phyloP scores from a whole-genome alignment of 768 basidiomycete species.

The Mycena pura region DNA sequence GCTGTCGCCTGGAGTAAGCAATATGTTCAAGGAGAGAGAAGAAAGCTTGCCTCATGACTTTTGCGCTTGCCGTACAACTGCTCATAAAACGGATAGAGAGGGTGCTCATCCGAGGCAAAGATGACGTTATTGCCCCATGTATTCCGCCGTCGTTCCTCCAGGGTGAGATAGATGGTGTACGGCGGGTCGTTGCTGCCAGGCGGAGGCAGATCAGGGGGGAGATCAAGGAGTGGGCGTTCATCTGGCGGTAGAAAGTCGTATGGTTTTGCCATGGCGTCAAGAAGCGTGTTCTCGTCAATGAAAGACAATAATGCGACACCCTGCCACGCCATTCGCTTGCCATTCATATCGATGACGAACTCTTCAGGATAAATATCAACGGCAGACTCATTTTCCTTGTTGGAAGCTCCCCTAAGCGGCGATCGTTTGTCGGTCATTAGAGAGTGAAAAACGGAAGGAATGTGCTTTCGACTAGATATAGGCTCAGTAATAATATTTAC shows the following conservation, averaged over 20 bases:
- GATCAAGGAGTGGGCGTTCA: conserved; percentile 13
- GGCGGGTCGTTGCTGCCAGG: conserved; percentile 14
- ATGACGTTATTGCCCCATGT: conserved; percentile 83
- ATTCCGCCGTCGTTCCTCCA: conserved; percentile 87
- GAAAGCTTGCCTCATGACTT: conserved; percentile 67
- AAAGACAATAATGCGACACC: conserved; percentile 96
- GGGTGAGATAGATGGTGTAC: conserved; percentile 55
- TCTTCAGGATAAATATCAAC: conserved; percentile 82
- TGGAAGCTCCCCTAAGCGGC: conserved; percentile 35
- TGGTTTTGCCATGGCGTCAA: conserved; percentile 75
- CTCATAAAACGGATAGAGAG: conserved; percentile 87
- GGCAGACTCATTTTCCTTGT: conserved; percentile 53
- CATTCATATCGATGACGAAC: conserved; percentile 99
- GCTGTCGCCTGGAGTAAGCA: conserved; percentile 52
- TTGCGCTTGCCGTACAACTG: conserved; percentile 91
- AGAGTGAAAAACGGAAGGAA: conserved; percentile 83
- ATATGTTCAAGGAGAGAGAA: conserved; percentile 5
- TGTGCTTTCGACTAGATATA: conserved; percentile 77
- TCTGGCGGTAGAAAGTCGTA: conserved; percentile 18
- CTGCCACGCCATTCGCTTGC: conserved; percentile 99
- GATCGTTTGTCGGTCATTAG: conserved; percentile 90
- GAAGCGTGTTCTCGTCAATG: conserved; percentile 84
- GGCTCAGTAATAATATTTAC: conserved; percentile 9
- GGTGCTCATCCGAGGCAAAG: conserved; percentile 84
- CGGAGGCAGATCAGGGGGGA: conserved; percentile 8